Conservation (phyloP, 1,139 yeast species). For the Dujonia santamariae region DNA sequence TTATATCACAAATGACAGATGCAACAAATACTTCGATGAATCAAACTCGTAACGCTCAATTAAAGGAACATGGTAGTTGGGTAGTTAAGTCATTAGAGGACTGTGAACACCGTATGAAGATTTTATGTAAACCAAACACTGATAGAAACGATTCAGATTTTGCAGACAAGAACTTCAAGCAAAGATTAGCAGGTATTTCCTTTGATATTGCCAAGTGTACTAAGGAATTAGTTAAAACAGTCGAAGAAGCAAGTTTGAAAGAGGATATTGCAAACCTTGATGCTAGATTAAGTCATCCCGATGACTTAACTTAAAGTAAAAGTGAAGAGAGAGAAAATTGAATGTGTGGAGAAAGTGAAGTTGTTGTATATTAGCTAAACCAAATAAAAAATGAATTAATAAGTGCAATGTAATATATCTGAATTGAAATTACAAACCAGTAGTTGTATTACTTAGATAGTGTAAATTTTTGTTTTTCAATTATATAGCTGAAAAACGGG, state of each 20-base stretch:
- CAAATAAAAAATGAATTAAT: too few relatives aligned
- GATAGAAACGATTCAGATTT: slow-evolving; percentile 56
- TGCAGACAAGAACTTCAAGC: slow-evolving; percentile 89
- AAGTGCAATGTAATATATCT: too few relatives aligned
- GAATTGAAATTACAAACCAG: too few relatives aligned
- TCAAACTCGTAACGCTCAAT: slow-evolving; percentile 76
- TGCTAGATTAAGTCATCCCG: slow-evolving; percentile 37
- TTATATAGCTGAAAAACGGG: too few relatives aligned
- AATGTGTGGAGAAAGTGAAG: background rate
- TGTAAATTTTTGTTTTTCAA: too few relatives aligned
- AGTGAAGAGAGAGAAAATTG: background rate
- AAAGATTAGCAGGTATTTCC: slow-evolving; percentile 91
- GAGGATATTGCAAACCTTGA: slow-evolving; percentile 64
- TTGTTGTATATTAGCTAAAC: too few relatives aligned
- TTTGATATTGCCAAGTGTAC: slow-evolving; percentile 96
- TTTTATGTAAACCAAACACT: slow-evolving; percentile 49
- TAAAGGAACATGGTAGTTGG: slow-evolving; percentile 89
- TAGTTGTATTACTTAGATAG: too few relatives aligned
- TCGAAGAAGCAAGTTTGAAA: slow-evolving; percentile 87
- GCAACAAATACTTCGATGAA: slow-evolving; percentile 89
- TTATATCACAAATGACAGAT: slow-evolving; percentile 83
- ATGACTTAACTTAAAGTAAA: slow-evolving; percentile 15
- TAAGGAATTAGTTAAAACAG: slow-evolving; percentile 91
- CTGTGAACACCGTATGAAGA: slow-evolving; percentile 77
- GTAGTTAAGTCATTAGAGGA: slow-evolving; percentile 84